phyloP scores from a whole-genome alignment of 495 filamentous ascomycete species.

The Penicillium daleae region DNA sequence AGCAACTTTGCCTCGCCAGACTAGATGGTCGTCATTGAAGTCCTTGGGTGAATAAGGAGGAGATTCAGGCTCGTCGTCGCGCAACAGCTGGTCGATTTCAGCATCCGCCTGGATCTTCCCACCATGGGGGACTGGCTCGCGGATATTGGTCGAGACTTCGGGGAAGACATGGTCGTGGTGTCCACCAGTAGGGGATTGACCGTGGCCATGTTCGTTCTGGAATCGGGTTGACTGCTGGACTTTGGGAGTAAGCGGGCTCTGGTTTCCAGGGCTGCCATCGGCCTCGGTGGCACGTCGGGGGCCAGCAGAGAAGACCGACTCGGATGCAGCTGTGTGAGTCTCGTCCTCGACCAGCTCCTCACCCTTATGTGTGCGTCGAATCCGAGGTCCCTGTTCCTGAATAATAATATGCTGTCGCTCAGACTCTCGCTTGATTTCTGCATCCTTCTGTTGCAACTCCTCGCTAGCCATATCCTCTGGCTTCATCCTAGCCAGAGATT shows the following conservation, averaged over 20 bases:
- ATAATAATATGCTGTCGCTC: conserved; percentile 88
- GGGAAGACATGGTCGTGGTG: conserved; percentile 50
- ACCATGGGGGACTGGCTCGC: conserved; percentile 44
- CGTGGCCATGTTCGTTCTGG: conserved; percentile 29
- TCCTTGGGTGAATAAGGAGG: conserved; percentile 85
- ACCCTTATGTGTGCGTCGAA: conserved; percentile 92
- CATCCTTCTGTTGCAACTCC: conserved; percentile 79
- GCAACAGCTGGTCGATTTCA: conserved; percentile 87
- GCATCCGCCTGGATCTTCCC: conserved; percentile 68
- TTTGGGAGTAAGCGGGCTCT: conserved; percentile 41
- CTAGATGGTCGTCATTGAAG: conserved; percentile 62
- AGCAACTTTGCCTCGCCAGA: conserved; percentile 79
- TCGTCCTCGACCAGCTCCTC: conserved; percentile 86
- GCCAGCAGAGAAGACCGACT: conserved; percentile 53
- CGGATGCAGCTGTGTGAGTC: conserved; percentile 44
- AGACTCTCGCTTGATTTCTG: conserved; percentile 72
- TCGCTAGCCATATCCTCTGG: conserved; percentile 88
- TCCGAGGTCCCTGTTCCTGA: conserved; percentile 79
- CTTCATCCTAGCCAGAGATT: conserved; percentile 79
- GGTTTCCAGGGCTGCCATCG: conserved; percentile 41
- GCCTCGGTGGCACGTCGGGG: conserved; percentile 45
- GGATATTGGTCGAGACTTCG: conserved; percentile 46
- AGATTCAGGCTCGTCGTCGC: conserved; percentile 82
- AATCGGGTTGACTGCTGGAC: conserved; percentile 28
- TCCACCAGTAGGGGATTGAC: conserved; percentile 40